Evolutionary conservation across 495 filamentous ascomycete species (phyloP), one percentile per base, ranked within the genome.

Genomic region (Aspergillus egyptiacus): DNA sequence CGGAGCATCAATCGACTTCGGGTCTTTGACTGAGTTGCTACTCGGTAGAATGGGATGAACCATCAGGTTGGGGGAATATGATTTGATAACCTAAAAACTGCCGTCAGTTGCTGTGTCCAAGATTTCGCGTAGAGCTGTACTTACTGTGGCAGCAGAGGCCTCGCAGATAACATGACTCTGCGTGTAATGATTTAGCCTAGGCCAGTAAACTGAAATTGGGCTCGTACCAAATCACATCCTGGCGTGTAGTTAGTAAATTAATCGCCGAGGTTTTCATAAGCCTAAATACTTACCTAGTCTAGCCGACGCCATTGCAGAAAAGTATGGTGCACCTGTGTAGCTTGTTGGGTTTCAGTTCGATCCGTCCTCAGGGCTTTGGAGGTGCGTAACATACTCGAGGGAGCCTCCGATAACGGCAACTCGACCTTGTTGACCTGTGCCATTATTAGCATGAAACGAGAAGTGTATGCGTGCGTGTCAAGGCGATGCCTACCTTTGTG

Each of bases 1-100:
- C 47, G 76, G 70, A 11, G 74, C 73, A 57, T 80, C 74, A 24
- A 63, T 63, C 10, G 67, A 64, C 14, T 66, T 55, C 37, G 67
- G 60, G 28, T 72, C 64, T 35, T 66, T 57, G 58, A 75, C 61
- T 63, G 78, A 58, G 50, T 64, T 54, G 46, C 51, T 58, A 67
- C 90, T 88, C 25, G 91, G 89, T 77, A 98, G 90, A 40, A 95
- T 76, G 2, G 93, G 94, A 63, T 97, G 94, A 11, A 98, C 94
- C 94, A 98, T 97, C 11, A 98, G 72, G 69, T 97, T 96, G 8
- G 93, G 93, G 28, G 94, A 97, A 74, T 97, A 98, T 13, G 87
- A 82, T 75, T 98, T 98, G 61, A 98, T 94, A 35, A 96, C 91
- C 65, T 72, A 35, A 14, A 17, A 6, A 15, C 11, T 5, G 13